phyloP scores from a whole-genome alignment of 1,284 basidiomycete genomes.

The Fomitopsis betulina region DNA sequence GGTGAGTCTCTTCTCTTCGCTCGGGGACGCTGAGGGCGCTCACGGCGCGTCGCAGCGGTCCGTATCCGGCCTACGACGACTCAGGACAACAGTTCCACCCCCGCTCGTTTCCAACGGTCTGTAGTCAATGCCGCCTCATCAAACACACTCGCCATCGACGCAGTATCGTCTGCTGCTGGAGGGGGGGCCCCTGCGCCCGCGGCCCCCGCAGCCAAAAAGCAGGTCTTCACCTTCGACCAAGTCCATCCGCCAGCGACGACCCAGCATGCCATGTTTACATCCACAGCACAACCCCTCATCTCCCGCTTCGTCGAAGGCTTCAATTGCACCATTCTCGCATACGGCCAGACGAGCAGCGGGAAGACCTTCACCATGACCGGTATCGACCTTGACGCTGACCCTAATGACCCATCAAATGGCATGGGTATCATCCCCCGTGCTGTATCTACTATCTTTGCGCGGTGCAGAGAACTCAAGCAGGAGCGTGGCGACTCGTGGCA shows the following conservation, averaged over 20 bases:
- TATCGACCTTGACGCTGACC: constrained; percentile 79
- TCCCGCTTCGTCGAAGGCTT: constrained; percentile 93
- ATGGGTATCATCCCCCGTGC: constrained; percentile 97
- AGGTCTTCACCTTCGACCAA: constrained; percentile 90
- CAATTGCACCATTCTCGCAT: constrained; percentile 97
- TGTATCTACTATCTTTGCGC: constrained; percentile 85
- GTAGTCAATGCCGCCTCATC: constrained; percentile 74
- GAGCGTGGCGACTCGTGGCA: constrained; percentile 71
- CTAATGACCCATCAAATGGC: constrained; percentile 66
- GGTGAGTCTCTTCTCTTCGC: constrained; percentile 44
- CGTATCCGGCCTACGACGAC: constrained; percentile 87
- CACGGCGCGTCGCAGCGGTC: constrained; percentile 47
- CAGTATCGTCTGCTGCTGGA: constrained; percentile 40
- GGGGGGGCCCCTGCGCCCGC: constrained; percentile 48
- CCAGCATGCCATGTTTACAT: constrained; percentile 82
- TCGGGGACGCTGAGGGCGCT: constrained; percentile 9
- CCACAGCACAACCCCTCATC: constrained; percentile 82
- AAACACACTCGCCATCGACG: constrained; percentile 75
- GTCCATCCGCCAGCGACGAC: constrained; percentile 82
- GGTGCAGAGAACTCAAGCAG: constrained; percentile 71
- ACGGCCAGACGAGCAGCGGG: constrained; percentile 96
- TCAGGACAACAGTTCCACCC: constrained; percentile 82
- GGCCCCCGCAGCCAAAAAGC: constrained; percentile 66
- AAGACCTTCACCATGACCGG: constrained; percentile 98
- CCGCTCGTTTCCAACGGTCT: constrained; percentile 88